Percentiles rank a stretch among this genome's conserved stretches.
Conservation (phyloP, 768 basidiomycete species). For the Trametes maxima region DNA sequence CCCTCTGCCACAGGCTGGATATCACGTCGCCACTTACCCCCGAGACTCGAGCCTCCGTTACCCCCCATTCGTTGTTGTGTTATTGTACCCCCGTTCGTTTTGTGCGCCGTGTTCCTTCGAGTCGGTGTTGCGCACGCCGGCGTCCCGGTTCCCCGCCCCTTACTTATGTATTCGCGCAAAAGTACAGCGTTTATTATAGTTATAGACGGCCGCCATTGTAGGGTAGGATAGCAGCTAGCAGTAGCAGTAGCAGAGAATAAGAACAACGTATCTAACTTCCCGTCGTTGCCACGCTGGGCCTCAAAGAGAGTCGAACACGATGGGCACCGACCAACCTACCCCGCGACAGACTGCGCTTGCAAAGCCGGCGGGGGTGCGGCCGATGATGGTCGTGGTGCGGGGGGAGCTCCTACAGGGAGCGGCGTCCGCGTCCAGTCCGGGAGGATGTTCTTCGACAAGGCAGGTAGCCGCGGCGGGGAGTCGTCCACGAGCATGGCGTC, state of each 20-base stretch:
- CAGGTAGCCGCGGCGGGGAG: conserved; percentile 24
- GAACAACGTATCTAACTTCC: neutral
- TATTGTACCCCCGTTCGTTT: neutral
- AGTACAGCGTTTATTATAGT: conserved; percentile 21
- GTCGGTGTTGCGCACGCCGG: neutral
- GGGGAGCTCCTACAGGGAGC: conserved; percentile 64
- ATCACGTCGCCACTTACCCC: neutral
- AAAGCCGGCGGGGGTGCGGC: conserved; percentile 22
- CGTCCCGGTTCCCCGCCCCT: neutral
- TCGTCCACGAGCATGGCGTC: conserved; percentile 39
- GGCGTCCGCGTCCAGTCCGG: conserved; percentile 83
- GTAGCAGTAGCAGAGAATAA: neutral
- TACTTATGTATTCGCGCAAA: conserved; percentile 12
- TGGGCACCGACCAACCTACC: neutral
- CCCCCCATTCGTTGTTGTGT: neutral
- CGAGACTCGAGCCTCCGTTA: neutral
- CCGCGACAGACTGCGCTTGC: conserved; percentile 16
- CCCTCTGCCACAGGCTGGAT: neutral
- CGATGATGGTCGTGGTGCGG: conserved; percentile 38
- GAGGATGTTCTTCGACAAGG: conserved; percentile 47
- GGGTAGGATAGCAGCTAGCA: conserved; percentile 13
- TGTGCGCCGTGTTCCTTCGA: neutral
- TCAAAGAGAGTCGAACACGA: neutral
- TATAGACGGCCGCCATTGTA: conserved; percentile 16
- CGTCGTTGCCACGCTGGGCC: neutral